Evolutionary conservation across 148 eudicot species (phyloP), one percentile per base, ranked within the genome.

Genomic region (Euryodendron excelsum): DNA sequence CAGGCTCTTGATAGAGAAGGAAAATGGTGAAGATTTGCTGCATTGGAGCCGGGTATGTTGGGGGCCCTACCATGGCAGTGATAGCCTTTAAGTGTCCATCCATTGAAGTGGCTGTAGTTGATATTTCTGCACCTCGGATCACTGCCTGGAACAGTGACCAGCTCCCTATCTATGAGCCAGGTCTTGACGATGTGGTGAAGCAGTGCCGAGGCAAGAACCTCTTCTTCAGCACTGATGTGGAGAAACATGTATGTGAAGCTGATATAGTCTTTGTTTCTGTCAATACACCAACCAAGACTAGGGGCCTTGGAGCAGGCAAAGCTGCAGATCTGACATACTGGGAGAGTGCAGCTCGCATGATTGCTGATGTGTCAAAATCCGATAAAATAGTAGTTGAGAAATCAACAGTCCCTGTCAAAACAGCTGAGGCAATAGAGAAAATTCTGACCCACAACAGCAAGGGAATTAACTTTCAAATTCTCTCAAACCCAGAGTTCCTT

Each of bases 321-420:
- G 77, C 77, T 37, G 77, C 77, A 48, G 77, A 74, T 36, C 50
- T 74, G 31, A 74, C 77, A 15, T 75, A 90, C 79, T 90, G 94
- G 94, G 94, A 90, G 73, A 88, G 90, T 52, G 94, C 94, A 31
- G 94, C 94, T 23, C 90, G 94, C 36, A 88, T 90, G 94, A 90
- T 90, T 77, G 94, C 94, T 76, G 91, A 90, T 72, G 93, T 90
- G 11, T 90, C 93, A 15, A 90, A 88, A 68, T 90, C 93, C 0
- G 90, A 88, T 74, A 90, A 90, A 55, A 90, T 90, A 39, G 93
- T 90, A 0, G 93, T 90, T 59, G 93, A 90, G 84, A 90, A 90
- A 75, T 90, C 93, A 33, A 90, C 93, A 0, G 93, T 90, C 5
- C 93, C 93, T 21, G 93, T 90, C 75, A 90, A 90, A 83, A 90